Percentiles rank a stretch among this genome's conserved stretches.
phyloP scores from a whole-genome alignment of 805 yeast species.

The Pichia deserticola region DNA sequence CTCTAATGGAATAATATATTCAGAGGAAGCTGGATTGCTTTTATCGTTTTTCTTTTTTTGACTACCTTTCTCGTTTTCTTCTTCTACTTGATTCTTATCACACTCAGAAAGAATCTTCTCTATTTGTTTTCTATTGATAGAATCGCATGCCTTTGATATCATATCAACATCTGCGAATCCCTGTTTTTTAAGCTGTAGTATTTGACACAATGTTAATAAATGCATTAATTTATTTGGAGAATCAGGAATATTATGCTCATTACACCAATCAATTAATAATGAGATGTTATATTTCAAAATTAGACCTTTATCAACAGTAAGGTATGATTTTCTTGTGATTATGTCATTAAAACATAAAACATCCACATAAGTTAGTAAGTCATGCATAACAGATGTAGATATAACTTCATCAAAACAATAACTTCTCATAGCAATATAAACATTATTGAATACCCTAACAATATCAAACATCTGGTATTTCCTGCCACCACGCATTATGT shows the following conservation, averaged over 20 bases:
- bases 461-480: constrained; percentile 9
- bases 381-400: constrained; percentile 3
- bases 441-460: constrained; percentile 6
- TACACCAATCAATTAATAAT: constrained; percentile 12
- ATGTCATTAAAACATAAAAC: constrained; percentile 8
- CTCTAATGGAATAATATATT: constrained; percentile 5
- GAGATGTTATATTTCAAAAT: constrained; percentile 8
- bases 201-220: constrained; percentile 8
- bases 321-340: constrained; percentile 4
- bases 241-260: constrained; percentile 8
- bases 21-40: background rate
- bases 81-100: background rate
- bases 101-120: constrained; percentile 8
- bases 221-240: constrained; percentile 10
- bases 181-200: constrained; percentile 8
- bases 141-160: constrained; percentile 3
- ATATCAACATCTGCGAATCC: constrained; percentile 8
- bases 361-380: constrained; percentile 9
- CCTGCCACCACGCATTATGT: constrained; percentile 3
- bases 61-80: background rate
- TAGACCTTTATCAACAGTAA: constrained; percentile 3
- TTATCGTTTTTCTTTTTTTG: background rate
- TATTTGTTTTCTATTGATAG: constrained; percentile 7
- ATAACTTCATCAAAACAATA: constrained; percentile 8
- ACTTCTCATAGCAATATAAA: constrained; percentile 7